Evolutionary conservation across 176 grass and related monocot genomes (phyloP), one percentile per base, ranked within the genome.

Genomic region (Poa pratensis): DNA sequence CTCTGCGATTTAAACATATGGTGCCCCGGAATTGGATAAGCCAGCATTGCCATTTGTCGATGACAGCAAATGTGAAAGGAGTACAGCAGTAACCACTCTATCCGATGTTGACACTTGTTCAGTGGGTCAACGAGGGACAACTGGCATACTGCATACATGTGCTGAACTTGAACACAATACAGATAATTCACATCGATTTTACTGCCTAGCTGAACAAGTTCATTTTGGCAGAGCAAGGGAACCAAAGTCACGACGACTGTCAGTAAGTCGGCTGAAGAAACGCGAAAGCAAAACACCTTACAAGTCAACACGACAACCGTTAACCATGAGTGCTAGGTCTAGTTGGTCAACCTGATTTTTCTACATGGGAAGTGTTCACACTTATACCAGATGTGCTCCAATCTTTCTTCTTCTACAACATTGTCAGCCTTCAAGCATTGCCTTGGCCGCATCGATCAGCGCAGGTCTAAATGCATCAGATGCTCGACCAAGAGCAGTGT

Each of bases 361-460:
- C 8, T 20, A 20, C 7, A 83, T n/a, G 28, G 32, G 0, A 69
- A 68, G 10, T n/a, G 3, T 12, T 78, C n/a, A 8, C 13, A 52
- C 72, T 52, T 18, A 22, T 10, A 27, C 2, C 49, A 69, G 24
- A 69, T 12, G 49, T 19, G 19, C 52, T 69, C 18, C 43, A 43
- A 6, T 52, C 48, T 53, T 45, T 45, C 2, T 16, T 32, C 34
- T 49, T 54, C 76, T 55, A 63, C 35, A 23, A 12, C 34, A 80
- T 26, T 46, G 3, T 86, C 80, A 99, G 26, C 78, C 91, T 89
- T 99, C 96, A 28, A 89, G 78, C 93, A 99, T 99, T 80, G 91
- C 89, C 82, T 92, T 99, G 23, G 93, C 96, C 59, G 96, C 90
- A 86, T 99, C 90, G 55, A 96, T 82, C 17, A 99, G 85, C 10